Percentiles rank a stretch among this genome's conserved stretches.
Evolutionary conservation across 345 rosid species (phyloP).

Genomic region (Camelina neglecta): DNA sequence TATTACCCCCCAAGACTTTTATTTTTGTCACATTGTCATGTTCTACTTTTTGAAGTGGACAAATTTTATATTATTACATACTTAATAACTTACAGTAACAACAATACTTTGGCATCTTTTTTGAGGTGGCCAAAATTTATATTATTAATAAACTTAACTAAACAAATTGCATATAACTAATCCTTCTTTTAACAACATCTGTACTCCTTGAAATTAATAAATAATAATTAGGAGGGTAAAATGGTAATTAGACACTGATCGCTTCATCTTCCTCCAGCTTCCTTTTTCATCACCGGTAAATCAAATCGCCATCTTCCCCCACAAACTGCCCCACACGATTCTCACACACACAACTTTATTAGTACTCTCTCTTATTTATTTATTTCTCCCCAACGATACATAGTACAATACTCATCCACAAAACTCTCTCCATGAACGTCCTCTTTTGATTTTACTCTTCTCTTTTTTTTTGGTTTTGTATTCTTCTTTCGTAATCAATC

Average conservation of each 20-base stretch:
- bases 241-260: background rate
- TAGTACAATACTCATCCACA: constrained; percentile 8
- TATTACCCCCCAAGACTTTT: background rate
- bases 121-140: background rate
- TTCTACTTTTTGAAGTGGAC: constrained; percentile 2
- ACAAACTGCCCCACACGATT: constrained; percentile 40
- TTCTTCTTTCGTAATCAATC: constrained; percentile 21
- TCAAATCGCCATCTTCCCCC: constrained; percentile 17
- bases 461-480: background rate
- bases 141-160: background rate
- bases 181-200: too few species aligned
- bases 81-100: background rate
- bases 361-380: background rate
- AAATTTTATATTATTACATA: background rate
- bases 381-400: too few species aligned
- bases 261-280: constrained; percentile 16
- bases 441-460: constrained; percentile 23
- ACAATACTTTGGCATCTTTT: background rate
- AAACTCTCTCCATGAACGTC: constrained; percentile 24
- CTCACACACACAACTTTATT: constrained; percentile 30
- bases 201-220: too few species aligned
- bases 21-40: constrained; percentile 6
- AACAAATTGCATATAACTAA: background rate
- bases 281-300: background rate
- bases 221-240: background rate